Evolutionary conservation across 768 basidiomycete genomes (phyloP).

Genomic region (Calocera viscosa): DNA sequence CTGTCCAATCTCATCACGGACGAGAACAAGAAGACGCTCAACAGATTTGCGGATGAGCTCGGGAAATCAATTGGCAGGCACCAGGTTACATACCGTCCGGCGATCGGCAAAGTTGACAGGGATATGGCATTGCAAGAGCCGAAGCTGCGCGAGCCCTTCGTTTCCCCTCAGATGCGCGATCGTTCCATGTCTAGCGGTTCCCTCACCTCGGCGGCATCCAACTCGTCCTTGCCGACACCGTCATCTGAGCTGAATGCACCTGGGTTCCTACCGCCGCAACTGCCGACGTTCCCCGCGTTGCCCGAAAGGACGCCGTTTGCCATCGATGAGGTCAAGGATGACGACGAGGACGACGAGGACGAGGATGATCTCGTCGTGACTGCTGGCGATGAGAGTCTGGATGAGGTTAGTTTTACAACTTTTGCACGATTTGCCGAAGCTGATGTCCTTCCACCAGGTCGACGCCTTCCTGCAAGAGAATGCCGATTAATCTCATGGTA

Average conservation of each 20-base stretch:
- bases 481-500: constrained; percentile 27
- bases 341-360: constrained; percentile 57
- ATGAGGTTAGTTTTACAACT: constrained; percentile 47
- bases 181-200: constrained; percentile 27
- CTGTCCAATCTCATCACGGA: constrained; percentile 85
- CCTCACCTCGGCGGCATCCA: constrained; percentile 17
- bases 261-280: constrained; percentile 26
- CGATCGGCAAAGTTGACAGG: constrained; percentile 73
- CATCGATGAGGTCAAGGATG: constrained; percentile 88
- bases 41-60: constrained; percentile 85
- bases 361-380: constrained; percentile 38
- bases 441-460: constrained; percentile 36
- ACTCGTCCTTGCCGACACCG: constrained; percentile 16
- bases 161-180: constrained; percentile 36
- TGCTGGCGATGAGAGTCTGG: constrained; percentile 70
- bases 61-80: constrained; percentile 92
- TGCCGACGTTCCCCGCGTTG: constrained; percentile 37
- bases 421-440: neutral
- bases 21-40: constrained; percentile 85
- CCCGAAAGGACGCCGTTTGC: constrained; percentile 92
- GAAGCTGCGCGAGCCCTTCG: constrained; percentile 72
- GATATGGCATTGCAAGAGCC: constrained; percentile 55
- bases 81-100: constrained; percentile 66
- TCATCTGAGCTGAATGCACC: constrained; percentile 21
- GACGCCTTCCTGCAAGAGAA: constrained; percentile 93